Evolutionary conservation across 2,329 filamentous ascomycete species (phyloP), one percentile per base, ranked within the genome.

Genomic region (Epichloe baconii): DNA sequence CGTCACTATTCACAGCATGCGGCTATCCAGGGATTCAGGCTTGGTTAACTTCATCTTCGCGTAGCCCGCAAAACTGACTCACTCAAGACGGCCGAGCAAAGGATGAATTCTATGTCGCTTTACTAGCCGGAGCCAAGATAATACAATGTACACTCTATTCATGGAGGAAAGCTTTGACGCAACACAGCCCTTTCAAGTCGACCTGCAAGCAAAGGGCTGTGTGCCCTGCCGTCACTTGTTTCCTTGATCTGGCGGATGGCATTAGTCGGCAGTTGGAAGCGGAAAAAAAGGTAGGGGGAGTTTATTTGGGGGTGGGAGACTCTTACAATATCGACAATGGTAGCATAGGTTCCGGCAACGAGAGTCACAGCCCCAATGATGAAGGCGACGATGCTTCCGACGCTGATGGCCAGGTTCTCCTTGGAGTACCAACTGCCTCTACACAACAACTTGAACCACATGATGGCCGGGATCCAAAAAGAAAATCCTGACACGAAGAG

Each of bases 401-500:
- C 46, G 34, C 57, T 61, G 41, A 57, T 52, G n/a, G 50, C 7
- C 6, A 62, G 43, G 55, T 64, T 64, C 46, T 63, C 54, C 46
- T 55, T 56, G 51, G 59, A 47, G 48, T 55, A 62, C 49, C 53
- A 52, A 21, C 54, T 57, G 37, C 62, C 62, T 40, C 64, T 59
- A 23, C 57, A 51, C 19, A 64, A 57, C 15, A 70, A 64, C 54
- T 69, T 64, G 59, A 69, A 69, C 62, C 66, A 69, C 57, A 71
- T 66, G 53, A 69, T 63, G 44, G 67, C 68, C 3, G 70, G 62
- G 37, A 69, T 55, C 45, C 68, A 67, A 52, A 71, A 60, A n/a
- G 58, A 58, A 51, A 62, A 62, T 47, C 60, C 60, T 5, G 72
- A 75, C 58, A 75, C 65, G 59, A 76, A 75, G 23, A 76, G 68